Evolutionary conservation across 371 early-diverging fungal species (phyloP).

Genomic region (Mortierella sp.): DNA sequence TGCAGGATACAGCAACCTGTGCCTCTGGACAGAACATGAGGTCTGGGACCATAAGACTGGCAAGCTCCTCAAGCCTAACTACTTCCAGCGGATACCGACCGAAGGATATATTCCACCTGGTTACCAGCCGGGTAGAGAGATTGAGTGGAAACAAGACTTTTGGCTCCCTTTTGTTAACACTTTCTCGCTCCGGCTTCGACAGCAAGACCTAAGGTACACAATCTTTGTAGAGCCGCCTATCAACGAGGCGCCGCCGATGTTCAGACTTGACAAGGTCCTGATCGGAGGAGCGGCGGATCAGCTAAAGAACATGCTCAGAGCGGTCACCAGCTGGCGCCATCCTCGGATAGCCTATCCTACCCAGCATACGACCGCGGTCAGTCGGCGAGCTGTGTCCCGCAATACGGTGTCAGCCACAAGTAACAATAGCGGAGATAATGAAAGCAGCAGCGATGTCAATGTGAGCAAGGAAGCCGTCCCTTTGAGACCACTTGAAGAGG

Average conservation of each 20-base stretch:
- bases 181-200: slow-evolving; percentile 71
- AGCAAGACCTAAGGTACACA: slow-evolving; percentile 60
- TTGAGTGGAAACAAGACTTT: slow-evolving; percentile 77
- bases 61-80: slow-evolving; percentile 58
- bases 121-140: slow-evolving; percentile 53
- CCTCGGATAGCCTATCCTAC: slow-evolving; percentile 1
- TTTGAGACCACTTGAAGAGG: slow-evolving; percentile 1
- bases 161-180: slow-evolving; percentile 78
- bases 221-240: slow-evolving; percentile 85
- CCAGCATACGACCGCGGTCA: slow-evolving; percentile 13
- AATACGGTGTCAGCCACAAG: neutral
- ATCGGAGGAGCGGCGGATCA: slow-evolving; percentile 42
- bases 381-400: slow-evolving; percentile 1
- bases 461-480: neutral
- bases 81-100: slow-evolving; percentile 67
- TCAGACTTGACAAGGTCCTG: slow-evolving; percentile 26
- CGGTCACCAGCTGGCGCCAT: slow-evolving; percentile 17
- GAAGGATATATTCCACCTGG: slow-evolving; percentile 32
- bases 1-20: slow-evolving; percentile 54
- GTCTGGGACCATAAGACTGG: slow-evolving; percentile 69
- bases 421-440: neutral
- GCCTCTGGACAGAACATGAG: slow-evolving; percentile 82
- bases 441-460: neutral
- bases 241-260: slow-evolving; percentile 63
- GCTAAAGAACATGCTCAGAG: slow-evolving; percentile 26